Base-by-base conservation (phyloP, 148 eudicot species). In the Camellia sinensis region DNA sequence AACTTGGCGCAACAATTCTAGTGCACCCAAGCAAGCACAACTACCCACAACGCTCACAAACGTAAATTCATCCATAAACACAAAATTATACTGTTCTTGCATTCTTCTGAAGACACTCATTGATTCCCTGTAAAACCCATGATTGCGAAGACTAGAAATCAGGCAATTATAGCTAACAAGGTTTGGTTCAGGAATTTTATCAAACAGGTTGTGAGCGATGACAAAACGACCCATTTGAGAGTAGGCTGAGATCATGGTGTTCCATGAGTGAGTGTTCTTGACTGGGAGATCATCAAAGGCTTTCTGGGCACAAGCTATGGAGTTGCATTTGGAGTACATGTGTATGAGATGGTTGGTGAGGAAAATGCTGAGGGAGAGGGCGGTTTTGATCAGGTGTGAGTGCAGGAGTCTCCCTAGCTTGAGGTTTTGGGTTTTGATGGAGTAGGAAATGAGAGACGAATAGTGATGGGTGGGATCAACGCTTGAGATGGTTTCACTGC, bases 291-390 rank as follows among this genome's bases (percentile, higher is more conserved):
- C 37, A 29, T 29, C 37, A 29, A 29, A 29, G 37, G 37, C 37
- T 29, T 29, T 29, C 37, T 29, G 37, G 37, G 37, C 37, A 29
- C 37, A 29, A 1, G 37, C 62, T 19, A 90, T 79, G 37, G 85
- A 81, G 75, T 79, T 80, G 78, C 89, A 89, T 85, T 87, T 85
- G 56, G 90, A 83, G 80, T 89, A 92, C 71, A 92, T 68, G 67
- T 92, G 83, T 6, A 90, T 62, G 14, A 92, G 82, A 48, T 92
- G 93, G 73, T 92, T 92, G 7, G 90, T 71, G 7, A 85, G 15
- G 79, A 89, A 88, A 41, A 87, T 78, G 73, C 84, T 70, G 75
- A 77, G 77, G 46, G 72, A 79, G 63, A 89, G 82, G 21, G 88
- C 78, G 62, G 90, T 86, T 84, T 89, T 90, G 19, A 92, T 85